These are phyloP conservation scores for Luffa acutangula DNA, from an alignment of 306 rosid species.

Conservation along the genomic window DNA sequence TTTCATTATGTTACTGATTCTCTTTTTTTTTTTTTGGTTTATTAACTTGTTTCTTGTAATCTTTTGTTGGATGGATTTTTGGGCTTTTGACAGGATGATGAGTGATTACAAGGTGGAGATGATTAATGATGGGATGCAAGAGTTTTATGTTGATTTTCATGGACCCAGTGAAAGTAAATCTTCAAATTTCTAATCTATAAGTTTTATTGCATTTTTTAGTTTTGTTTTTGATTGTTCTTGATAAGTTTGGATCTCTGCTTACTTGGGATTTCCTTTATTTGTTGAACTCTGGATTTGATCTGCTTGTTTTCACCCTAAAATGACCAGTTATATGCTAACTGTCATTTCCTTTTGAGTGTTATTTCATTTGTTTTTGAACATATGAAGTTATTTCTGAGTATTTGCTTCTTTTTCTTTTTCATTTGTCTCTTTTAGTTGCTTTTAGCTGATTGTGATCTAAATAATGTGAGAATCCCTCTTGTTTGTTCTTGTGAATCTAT, in stretches of 20 bases:
- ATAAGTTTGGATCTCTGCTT: constrained; percentile 2
- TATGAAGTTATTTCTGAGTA: neutral
- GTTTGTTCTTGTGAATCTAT: neutral
- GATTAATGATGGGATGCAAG: constrained; percentile 68
- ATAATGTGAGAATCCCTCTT: neutral
- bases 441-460: neutral
- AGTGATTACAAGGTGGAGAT: constrained; percentile 84
- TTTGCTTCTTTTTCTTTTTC: neutral
- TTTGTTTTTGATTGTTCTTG: neutral
- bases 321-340: neutral
- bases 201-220: constrained; percentile 6
- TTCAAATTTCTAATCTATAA: constrained; percentile 9
- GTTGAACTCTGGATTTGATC: constrained; percentile 1
- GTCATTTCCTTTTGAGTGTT: neutral
- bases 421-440: neutral
- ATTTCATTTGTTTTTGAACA: neutral
- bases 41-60: neutral
- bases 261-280: neutral
- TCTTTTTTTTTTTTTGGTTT: neutral
- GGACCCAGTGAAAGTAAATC: constrained; percentile 77
- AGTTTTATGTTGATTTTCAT: constrained; percentile 64
- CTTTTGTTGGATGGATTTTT: constrained; percentile 17
- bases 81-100: constrained; percentile 60
- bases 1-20: neutral
- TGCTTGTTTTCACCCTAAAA: neutral